Conservation (phyloP, 164 flowering plant species). For the Annona cherimola region DNA sequence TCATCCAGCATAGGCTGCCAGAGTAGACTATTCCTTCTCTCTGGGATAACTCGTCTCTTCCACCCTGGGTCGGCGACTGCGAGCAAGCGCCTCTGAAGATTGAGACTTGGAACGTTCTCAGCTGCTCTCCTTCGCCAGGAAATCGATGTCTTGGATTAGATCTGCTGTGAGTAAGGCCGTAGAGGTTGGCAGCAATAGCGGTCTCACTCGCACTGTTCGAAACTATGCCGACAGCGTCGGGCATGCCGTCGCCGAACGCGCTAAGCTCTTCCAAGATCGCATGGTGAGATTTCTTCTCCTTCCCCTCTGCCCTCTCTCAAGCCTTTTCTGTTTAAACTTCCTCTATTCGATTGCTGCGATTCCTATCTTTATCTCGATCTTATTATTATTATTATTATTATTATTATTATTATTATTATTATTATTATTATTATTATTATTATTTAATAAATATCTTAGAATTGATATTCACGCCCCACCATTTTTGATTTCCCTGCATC, state of each 20-base stretch:
- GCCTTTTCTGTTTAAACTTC: not conserved
- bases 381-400: no score
- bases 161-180: conserved; percentile 75
- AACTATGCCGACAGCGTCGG: conserved; percentile 70
- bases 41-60: not conserved
- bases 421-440: no score
- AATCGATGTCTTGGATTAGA: conserved; percentile 62
- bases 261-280: conserved; percentile 69
- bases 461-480: not conserved
- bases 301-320: not conserved
- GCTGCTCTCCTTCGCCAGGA: not conserved
- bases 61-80: not conserved
- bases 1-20: no score
- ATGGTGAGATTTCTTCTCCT: conserved; percentile 31
- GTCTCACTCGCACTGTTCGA: conserved; percentile 55
- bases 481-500: no score
- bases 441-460: no score
- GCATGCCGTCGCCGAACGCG: conserved; percentile 63
- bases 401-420: no score
- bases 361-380: not conserved
- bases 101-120: no score
- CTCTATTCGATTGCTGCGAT: no score
- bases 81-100: not conserved
- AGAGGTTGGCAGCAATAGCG: conserved; percentile 58
- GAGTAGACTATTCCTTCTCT: no score